A percentile compares a stretch with the other conserved stretches of the same genome.
These are phyloP conservation scores for Sclerotinia glacialis DNA, from an alignment of 2,329 filamentous ascomycete genomes.

Conservation along the genomic window DNA sequence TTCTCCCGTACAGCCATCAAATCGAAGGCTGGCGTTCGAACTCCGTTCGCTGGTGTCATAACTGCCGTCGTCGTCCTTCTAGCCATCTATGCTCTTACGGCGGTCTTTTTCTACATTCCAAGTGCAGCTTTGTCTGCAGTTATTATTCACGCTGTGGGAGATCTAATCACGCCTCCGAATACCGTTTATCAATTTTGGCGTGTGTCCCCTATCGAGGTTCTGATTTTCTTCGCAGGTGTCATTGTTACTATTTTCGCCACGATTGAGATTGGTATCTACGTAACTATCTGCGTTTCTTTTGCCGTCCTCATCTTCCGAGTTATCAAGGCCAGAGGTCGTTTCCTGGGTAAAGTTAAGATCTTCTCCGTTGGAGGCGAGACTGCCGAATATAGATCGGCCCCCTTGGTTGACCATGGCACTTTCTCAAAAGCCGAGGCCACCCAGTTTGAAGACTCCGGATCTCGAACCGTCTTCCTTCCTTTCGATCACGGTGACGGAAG, in stretches of 20 bases:
- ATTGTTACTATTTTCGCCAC: constrained; percentile 81
- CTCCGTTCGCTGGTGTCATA: constrained; percentile 84
- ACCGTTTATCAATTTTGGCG: constrained; percentile 94
- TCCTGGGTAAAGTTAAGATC: constrained; percentile 79
- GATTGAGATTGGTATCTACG: constrained; percentile 92
- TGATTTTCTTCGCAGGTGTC: constrained; percentile 93
- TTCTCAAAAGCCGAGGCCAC: constrained; percentile 34
- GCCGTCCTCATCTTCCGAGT: constrained; percentile 80
- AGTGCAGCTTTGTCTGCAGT: constrained; percentile 77
- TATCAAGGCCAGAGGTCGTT: constrained; percentile 76
- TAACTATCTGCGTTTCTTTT: constrained; percentile 73
- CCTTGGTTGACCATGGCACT: constrained; percentile 59
- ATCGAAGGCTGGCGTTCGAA: constrained; percentile 91
- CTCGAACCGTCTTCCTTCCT: constrained; percentile 81
- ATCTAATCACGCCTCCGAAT: constrained; percentile 87
- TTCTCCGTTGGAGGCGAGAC: constrained; percentile 69
- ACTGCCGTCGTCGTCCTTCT: constrained; percentile 82
- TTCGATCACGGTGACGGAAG: constrained; percentile 85
- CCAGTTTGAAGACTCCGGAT: constrained; percentile 45
- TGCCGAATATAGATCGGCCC: constrained; percentile 54
- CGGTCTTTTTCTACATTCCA: constrained; percentile 92
- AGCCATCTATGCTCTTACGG: constrained; percentile 83
- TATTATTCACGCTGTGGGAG: constrained; percentile 93
- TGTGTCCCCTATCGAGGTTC: constrained; percentile 82
- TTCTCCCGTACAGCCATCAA: constrained; percentile 97